Base-by-base conservation (phyloP, 2,329 filamentous ascomycete genomes). In the Pseudophaeomoniella oleicola region DNA sequence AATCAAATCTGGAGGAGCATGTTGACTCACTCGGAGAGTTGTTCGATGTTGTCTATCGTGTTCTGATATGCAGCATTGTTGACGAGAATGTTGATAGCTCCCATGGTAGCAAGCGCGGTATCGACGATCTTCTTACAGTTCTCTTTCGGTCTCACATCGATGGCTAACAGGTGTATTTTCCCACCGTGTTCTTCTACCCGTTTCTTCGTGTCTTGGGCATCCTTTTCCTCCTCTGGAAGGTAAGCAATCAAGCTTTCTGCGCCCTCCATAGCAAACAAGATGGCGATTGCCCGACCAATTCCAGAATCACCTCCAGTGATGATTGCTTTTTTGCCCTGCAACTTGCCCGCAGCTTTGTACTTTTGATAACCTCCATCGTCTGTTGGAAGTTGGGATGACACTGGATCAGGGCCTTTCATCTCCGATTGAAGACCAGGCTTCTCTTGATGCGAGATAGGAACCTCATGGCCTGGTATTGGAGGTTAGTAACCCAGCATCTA, bases 291-390 rank as follows among this genome's bases (percentile, higher is more conserved):
- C 27, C 81, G 74, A 4, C 83, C 81, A 44, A 90, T 88, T 2
- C 83, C 82, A 4, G 72, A 78, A 56, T 88, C 82, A 3, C 83
- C 83, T 12, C 82, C 82, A 0, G 83, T 88, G 49, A 90, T 88
- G 39, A 90, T 58, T 5, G 82, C 81, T 40, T 74, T 81, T 57
- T 79, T 82, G 42, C 75, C 81, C 48, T 72, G 58, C 4, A 90
- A 71, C 60, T 90, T 92, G 34, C 75, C 76, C 1, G 82, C 79
- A 3, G 80, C 72, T 51, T 77, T 75, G 62, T 90, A 88, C 34
- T 69, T 69, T 48, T 81, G 72, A 46, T 72, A 76, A 10, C 74
- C 73, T 27, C 78, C 78, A 40, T 80, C 72, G 13, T 71, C 67
- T 4, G 73, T 77, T 0, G 82, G 82, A 2, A 87, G 57, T 40